Percentiles rank a stretch among this genome's conserved stretches.
Evolutionary conservation across 139 green algal species (phyloP).

Genomic region (Chlamydomonas eustigma): DNA sequence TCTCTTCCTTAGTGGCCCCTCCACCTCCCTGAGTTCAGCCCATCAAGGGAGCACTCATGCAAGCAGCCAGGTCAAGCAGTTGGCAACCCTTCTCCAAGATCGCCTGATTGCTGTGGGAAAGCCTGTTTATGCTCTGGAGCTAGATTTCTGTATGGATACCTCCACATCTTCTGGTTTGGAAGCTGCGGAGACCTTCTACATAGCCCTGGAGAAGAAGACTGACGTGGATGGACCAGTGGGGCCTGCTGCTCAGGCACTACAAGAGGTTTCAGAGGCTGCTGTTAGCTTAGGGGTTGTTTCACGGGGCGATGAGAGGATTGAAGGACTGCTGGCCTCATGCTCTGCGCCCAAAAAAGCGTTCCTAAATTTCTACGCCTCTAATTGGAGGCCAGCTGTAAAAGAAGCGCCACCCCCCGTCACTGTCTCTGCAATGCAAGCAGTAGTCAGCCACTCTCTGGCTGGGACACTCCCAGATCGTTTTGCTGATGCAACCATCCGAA

Average conservation of each 20-base stretch:
- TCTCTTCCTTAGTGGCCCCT: not conserved
- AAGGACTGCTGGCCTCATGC: not conserved
- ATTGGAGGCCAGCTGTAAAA: not conserved
- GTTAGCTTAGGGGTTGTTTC: not conserved
- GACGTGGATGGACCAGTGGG: not conserved
- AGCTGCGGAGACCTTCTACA: not conserved
- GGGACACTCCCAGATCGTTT: conserved; percentile 20
- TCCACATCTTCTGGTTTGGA: not conserved
- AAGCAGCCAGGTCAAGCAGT: conserved; percentile 3
- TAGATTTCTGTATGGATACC: conserved; percentile 7
- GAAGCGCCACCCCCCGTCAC: not conserved
- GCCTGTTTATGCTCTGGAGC: conserved; percentile 7
- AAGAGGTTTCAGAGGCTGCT: not conserved
- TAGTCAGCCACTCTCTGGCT: not conserved
- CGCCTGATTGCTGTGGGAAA: conserved; percentile 2
- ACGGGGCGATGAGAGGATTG: conserved; percentile 5
- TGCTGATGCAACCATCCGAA: conserved; percentile 22
- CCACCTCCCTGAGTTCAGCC: not conserved
- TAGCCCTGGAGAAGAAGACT: not conserved
- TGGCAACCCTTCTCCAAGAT: not conserved
- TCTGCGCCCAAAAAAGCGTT: not conserved
- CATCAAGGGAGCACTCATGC: not conserved
- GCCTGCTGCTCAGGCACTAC: not conserved
- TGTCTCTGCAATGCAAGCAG: not conserved
- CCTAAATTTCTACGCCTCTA: conserved; percentile 2